A percentile compares a stretch with the other conserved stretches of the same genome.
These are phyloP conservation scores for Boletus tylopilopsis DNA, from an alignment of 768 basidiomycete genomes.

Conservation along the genomic window DNA sequence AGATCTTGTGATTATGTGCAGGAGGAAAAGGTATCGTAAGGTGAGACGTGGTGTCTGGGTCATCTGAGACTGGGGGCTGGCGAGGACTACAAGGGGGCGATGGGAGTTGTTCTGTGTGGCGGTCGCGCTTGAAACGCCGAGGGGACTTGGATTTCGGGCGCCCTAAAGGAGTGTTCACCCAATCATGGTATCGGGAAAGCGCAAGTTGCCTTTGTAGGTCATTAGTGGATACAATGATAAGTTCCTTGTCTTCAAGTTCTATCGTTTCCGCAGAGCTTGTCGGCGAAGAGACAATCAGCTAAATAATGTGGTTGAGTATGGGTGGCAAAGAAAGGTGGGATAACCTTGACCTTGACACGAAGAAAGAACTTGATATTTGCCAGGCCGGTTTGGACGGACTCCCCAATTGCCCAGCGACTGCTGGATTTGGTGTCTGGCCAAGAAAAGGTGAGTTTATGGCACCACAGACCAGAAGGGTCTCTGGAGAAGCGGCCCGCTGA, in stretches of 20 bases:
- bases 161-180: constrained; percentile 22
- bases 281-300: constrained; percentile 44
- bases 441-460: constrained; percentile 61
- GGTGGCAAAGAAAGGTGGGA: constrained; percentile 7
- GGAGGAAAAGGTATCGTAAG: constrained; percentile 5
- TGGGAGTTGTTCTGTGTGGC: constrained; percentile 28
- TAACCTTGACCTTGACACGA: constrained; percentile 57
- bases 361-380: constrained; percentile 68
- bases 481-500: constrained; percentile 54
- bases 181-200: constrained; percentile 53
- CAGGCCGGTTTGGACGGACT: constrained; percentile 64
- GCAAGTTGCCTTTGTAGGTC: constrained; percentile 66
- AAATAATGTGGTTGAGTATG: constrained; percentile 18
- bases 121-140: constrained; percentile 38
- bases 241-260: constrained; percentile 66
- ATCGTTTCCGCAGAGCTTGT: constrained; percentile 56
- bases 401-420: constrained; percentile 76
- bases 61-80: constrained; percentile 6
- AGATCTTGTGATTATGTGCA: constrained; percentile 26
- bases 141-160: constrained; percentile 60
- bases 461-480: constrained; percentile 57
- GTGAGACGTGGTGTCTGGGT: constrained; percentile 4
- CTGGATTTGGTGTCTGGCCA: constrained; percentile 69
- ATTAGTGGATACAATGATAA: constrained; percentile 66
- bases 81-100: constrained; percentile 39